Conservation (phyloP, 176 grass and related monocot genomes). For the Eragrostis nindensis region DNA sequence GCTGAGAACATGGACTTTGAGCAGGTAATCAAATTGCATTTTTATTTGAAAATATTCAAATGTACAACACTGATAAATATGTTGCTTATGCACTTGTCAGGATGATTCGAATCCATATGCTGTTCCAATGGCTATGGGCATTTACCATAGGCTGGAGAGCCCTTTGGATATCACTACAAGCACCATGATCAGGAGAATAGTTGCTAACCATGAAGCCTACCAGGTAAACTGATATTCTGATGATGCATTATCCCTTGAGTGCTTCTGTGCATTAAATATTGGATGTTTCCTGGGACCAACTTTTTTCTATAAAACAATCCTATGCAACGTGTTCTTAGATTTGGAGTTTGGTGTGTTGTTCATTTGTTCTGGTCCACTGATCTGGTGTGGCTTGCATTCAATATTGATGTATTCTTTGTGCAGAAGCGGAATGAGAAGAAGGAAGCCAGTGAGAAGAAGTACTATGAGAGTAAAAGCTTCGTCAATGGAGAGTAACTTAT, state of each 20-base stretch:
- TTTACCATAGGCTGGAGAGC: slow-evolving; percentile 70
- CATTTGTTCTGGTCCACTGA: slow-evolving; percentile 47
- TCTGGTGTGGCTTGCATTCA: slow-evolving; percentile 41
- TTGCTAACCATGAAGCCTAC: slow-evolving; percentile 96
- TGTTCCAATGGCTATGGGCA: slow-evolving; percentile 81
- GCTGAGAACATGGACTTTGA: slow-evolving; percentile 85
- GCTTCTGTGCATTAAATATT: slow-evolving; percentile 39
- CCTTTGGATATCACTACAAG: slow-evolving; percentile 91
- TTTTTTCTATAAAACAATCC: background rate
- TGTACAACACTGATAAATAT: slow-evolving; percentile 16
- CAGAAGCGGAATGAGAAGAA: slow-evolving; percentile 99
- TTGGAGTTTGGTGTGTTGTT: slow-evolving; percentile 24
- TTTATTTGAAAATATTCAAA: slow-evolving; percentile 16
- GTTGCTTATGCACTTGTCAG: slow-evolving; percentile 42
- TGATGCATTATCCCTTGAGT: slow-evolving; percentile 23
- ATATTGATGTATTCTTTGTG: slow-evolving; percentile 34
- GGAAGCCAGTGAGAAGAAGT: slow-evolving; percentile 98
- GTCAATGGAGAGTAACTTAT: slow-evolving; percentile 65
- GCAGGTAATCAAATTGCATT: slow-evolving; percentile 47
- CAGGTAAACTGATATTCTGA: slow-evolving; percentile 59
- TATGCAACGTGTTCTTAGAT: slow-evolving; percentile 17
- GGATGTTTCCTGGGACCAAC: slow-evolving; percentile 25
- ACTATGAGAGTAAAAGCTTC: slow-evolving; percentile 84
- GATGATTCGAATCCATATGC: slow-evolving; percentile 87
- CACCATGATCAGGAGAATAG: slow-evolving; percentile 94